Evolutionary conservation across 345 rosid species (phyloP), one percentile per base, ranked within the genome.

Genomic region (Eutrema yunnanense): DNA sequence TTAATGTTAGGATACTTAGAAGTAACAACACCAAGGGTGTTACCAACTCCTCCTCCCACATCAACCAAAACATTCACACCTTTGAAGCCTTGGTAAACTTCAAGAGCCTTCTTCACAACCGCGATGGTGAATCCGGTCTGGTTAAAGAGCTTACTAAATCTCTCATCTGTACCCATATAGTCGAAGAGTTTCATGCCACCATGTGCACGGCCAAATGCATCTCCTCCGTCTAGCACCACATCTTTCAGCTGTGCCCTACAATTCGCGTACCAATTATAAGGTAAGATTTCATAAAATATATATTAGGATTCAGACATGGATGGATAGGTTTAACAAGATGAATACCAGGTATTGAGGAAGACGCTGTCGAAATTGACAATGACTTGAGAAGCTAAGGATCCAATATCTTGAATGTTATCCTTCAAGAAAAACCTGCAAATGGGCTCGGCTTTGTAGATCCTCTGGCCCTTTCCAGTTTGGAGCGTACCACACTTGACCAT

Each of bases 41-140:
- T 77, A 5, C 96, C 92, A 29, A 81, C 83, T 30, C 96, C 87
- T 0, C 96, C 96, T 38, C 92, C 96, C 0, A 88, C 92, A 63
- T 91, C 96, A 1, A 87, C 96, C 4, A 88, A 41, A 0, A 76
- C 73, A 2, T 44, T 36, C 34, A 91, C 75, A 48, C 73, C 83
- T 6, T 81, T 81, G 27, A 91, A 86, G 3, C 97, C 92, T 3
- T 78, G 44, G 74, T 87, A 88, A 0, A 71, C 71, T 44, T 90
- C 87, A 5, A 86, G 83, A 58, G 86, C 71, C 67, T 82, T 80
- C 71, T 80, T 88, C 55, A 87, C 79, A 2, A 86, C 80, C 0
- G 87, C 79, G 2, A 71, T 75, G 0, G 88, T 80, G 33, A 79
- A 84, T 40, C 77, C 80, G 0, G 88, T 85, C 6, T 22, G 73